Evolutionary conservation across 257 asterid genomes (phyloP).

Genomic region (Voacanga thouarsii): DNA sequence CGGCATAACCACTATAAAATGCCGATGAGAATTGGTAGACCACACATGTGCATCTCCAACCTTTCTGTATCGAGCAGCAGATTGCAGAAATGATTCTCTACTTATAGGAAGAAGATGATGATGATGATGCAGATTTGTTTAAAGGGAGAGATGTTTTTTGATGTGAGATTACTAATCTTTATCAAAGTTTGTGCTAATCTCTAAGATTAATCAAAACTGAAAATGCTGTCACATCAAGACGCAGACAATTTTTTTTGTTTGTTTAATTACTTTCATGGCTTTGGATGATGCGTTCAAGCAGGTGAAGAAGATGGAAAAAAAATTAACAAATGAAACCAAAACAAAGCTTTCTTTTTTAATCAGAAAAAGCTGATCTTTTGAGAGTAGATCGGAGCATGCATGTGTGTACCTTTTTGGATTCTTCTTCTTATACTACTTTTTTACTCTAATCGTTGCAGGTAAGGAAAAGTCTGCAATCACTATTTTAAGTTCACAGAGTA

Average conservation of each 20-base stretch:
- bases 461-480: no score
- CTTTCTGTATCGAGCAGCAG: no score
- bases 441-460: no score
- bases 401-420: not conserved
- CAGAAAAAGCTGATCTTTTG: no score
- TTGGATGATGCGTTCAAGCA: constrained; percentile 3
- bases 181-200: no score
- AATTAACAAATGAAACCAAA: not conserved
- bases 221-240: constrained; percentile 1
- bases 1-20: not conserved
- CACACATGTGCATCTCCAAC: not conserved
- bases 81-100: not conserved
- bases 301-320: not conserved
- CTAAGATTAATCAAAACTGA: no score
- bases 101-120: not conserved
- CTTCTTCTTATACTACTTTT: no score
- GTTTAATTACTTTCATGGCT: not conserved
- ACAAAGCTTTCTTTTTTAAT: not conserved
- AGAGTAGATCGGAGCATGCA: not conserved
- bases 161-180: not conserved
- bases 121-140: not conserved
- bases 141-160: not conserved
- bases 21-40: no score
- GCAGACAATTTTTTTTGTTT: no score
- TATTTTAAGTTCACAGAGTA: no score